Base-by-base conservation (phyloP, 2,329 filamentous ascomycete species). In the Amauroascus verrucosus region DNA sequence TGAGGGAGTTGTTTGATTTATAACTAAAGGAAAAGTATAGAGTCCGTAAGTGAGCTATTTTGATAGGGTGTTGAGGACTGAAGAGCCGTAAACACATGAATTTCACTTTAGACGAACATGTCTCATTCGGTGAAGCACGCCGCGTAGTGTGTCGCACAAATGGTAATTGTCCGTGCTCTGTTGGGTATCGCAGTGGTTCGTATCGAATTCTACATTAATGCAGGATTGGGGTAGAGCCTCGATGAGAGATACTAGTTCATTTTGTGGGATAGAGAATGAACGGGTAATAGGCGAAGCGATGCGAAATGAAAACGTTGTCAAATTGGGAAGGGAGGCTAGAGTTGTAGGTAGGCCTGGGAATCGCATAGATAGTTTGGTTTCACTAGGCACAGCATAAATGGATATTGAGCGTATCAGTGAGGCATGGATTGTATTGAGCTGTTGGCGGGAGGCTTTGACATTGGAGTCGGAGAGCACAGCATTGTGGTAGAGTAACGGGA, bases 1-100 rank as follows among this genome's bases (percentile, higher is more conserved):
- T 98, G 63, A 91, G 84, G 77, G 82, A 93, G 76, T 62, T 93
- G 49, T 95, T 97, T 66, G 74, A 79, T 57, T 70, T 53, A 33
- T 28, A 52, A 8, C 46, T 30, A 22, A 44, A n/a, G 37, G 14
- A 18, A 6, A 11, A 40, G 37, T n/a, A 26, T 14, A n/a, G n/a
- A n/a, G n/a, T n/a, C n/a, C n/a, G n/a, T n/a, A n/a, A n/a, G n/a
- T n/a, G n/a, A n/a, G n/a, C n/a, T n/a, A n/a, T n/a, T n/a, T n/a
- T n/a, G n/a, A n/a, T n/a, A n/a, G n/a, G n/a, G n/a, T n/a, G n/a
- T n/a, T n/a, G n/a, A n/a, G n/a, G n/a, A n/a, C n/a, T n/a, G n/a
- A n/a, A n/a, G n/a, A n/a, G n/a, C n/a, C n/a, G n/a, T n/a, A n/a
- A n/a, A n/a, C n/a, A n/a, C n/a, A n/a, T n/a, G n/a, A n/a, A n/a